phyloP scores from a whole-genome alignment of 495 filamentous ascomycete species.

The Neurospora sp. region DNA sequence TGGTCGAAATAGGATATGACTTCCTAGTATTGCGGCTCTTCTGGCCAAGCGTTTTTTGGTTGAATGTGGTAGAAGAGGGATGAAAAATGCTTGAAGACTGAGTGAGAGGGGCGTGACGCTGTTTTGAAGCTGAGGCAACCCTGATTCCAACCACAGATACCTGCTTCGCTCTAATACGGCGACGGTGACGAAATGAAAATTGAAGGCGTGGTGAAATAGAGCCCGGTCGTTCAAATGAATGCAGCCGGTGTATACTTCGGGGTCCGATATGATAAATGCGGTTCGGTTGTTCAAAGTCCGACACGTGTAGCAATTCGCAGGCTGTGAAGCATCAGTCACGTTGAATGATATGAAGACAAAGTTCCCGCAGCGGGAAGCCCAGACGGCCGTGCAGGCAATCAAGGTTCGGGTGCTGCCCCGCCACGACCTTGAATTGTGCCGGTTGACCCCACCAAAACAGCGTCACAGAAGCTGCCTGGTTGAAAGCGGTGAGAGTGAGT shows the following conservation, averaged over 20 bases:
- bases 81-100: not conserved
- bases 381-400: not conserved
- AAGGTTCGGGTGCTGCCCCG: not conserved
- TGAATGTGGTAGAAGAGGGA: not conserved
- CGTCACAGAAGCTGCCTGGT: not conserved
- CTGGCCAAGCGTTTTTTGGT: not conserved
- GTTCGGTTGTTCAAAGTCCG: not conserved
- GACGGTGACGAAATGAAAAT: not conserved
- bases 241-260: not conserved
- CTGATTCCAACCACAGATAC: not conserved
- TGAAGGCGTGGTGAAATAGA: not conserved
- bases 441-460: not conserved
- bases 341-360: not conserved
- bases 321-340: not conserved
- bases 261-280: not conserved
- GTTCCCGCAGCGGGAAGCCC: not conserved
- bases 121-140: not conserved
- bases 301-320: not conserved
- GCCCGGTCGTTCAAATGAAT: not conserved
- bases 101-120: not conserved
- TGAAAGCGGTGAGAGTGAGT: not conserved
- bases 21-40: not conserved
- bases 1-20: not conserved
- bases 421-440: not conserved
- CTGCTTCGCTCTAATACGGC: not conserved